A percentile compares a stretch with the other conserved stretches of the same genome.
phyloP scores from a whole-genome alignment of 2,329 filamentous ascomycete genomes.

The Beauveria varroae region DNA sequence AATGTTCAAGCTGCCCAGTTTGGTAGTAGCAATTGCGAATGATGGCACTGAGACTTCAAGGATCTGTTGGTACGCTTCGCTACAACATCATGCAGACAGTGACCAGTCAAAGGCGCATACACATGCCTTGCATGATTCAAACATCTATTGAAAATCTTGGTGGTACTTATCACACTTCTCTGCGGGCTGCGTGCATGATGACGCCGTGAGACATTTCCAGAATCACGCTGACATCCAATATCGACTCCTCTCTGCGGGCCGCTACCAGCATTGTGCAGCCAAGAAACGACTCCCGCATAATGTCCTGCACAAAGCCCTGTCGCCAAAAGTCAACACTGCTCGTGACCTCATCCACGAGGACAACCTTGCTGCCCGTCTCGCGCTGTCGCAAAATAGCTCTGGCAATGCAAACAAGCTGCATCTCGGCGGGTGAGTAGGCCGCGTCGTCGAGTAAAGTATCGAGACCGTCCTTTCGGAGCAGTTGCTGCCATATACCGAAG shows the following conservation, averaged over 20 bases:
- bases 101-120: too few relatives aligned
- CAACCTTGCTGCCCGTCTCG: slow-evolving; percentile 4
- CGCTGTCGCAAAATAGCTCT: slow-evolving; percentile 1
- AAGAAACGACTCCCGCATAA: slow-evolving; percentile 3
- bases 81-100: too few relatives aligned
- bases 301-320: background rate
- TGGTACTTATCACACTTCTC: background rate
- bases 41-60: too few relatives aligned
- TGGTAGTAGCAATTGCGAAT: too few relatives aligned
- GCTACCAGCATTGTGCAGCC: slow-evolving; percentile 6
- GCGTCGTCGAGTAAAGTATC: background rate
- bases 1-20: too few relatives aligned
- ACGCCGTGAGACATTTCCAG: slow-evolving; percentile 2
- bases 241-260: background rate
- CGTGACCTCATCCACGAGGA: slow-evolving; percentile 5
- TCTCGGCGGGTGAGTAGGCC: background rate
- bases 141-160: too few relatives aligned
- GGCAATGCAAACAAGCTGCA: slow-evolving; percentile 3
- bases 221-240: slow-evolving; percentile 1
- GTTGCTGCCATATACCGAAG: background rate
- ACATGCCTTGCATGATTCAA: too few relatives aligned
- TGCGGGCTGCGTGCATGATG: background rate
- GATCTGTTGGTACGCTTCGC: too few relatives aligned
- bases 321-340: background rate
- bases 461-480: background rate